Evolutionary conservation across 1,139 yeast genomes (phyloP).

Genomic region (Yamadazyma atlantica): DNA sequence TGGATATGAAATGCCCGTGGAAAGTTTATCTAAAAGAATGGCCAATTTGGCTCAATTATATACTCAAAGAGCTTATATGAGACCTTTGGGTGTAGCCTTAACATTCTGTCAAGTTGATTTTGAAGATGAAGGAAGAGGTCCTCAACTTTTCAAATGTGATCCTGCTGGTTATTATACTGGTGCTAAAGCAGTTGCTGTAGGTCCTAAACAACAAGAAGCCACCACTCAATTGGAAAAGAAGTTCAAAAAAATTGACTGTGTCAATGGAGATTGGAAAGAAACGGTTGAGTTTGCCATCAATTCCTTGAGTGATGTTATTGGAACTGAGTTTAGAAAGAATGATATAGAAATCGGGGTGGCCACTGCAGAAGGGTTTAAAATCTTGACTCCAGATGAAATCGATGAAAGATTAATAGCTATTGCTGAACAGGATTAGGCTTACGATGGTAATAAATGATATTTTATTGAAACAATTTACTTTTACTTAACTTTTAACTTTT

Average conservation of each 20-base stretch:
- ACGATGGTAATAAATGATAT: not conserved
- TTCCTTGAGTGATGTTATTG: constrained; percentile 80
- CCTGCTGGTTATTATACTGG: constrained; percentile 97
- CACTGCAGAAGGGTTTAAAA: constrained; percentile 63
- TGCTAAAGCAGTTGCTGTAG: constrained; percentile 90
- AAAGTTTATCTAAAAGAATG: constrained; percentile 89
- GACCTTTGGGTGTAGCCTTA: constrained; percentile 92
- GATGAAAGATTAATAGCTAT: constrained; percentile 91
- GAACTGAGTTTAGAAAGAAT: constrained; percentile 90
- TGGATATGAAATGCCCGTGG: constrained; percentile 97
- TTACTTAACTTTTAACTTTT: not conserved
- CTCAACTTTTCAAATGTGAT: constrained; percentile 89
- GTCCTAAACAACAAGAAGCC: constrained; percentile 97
- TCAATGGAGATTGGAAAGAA: constrained; percentile 83
- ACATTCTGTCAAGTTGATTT: constrained; percentile 74
- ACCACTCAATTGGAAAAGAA: constrained; percentile 89
- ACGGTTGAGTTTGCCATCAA: constrained; percentile 89
- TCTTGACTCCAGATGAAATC: constrained; percentile 79
- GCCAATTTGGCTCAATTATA: constrained; percentile 93
- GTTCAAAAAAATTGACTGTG: constrained; percentile 71
- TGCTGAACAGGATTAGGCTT: constrained; percentile 84
- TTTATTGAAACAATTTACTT: constrained; percentile 1
- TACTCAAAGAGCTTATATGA: constrained; percentile 98
- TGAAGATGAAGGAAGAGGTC: constrained; percentile 83
- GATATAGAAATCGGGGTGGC: constrained; percentile 95